phyloP scores from a whole-genome alignment of 306 rosid species.

The Vicia sativa region DNA sequence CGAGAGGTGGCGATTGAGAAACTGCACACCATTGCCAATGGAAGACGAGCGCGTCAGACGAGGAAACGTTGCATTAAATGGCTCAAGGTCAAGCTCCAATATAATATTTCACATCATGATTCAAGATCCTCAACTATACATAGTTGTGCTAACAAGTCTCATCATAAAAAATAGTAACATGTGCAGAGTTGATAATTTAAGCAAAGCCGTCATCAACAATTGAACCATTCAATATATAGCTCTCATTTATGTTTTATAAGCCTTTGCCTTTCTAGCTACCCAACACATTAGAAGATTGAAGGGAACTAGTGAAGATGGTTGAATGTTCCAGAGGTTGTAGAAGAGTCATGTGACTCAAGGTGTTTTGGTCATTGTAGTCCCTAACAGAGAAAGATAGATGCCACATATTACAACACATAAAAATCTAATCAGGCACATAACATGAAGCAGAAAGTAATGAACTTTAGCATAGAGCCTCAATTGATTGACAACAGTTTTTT shows the following conservation, averaged over 20 bases:
- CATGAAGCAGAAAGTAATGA: neutral
- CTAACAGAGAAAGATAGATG: conserved; percentile 12
- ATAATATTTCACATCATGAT: conserved; percentile 28
- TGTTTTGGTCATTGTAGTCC: conserved; percentile 10
- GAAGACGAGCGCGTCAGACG: conserved; percentile 86
- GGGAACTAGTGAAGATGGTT: neutral
- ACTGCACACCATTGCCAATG: conserved; percentile 96
- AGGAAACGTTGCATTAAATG: conserved; percentile 84
- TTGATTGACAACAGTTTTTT: neutral
- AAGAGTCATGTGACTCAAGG: conserved; percentile 1
- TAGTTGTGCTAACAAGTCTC: too few relatives aligned
- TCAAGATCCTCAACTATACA: too few relatives aligned
- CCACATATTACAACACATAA: neutral
- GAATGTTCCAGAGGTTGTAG: neutral
- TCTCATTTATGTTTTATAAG: neutral
- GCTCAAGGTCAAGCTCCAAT: conserved; percentile 92
- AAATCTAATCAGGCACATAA: neutral
- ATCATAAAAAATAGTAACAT: too few relatives aligned
- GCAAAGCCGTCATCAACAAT: neutral
- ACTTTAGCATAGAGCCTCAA: neutral
- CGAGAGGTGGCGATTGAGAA: conserved; percentile 95
- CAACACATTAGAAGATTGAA: conserved; percentile 9
- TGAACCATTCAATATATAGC: neutral
- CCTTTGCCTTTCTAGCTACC: neutral
- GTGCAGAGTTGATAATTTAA: too few relatives aligned